Evolutionary conservation across 2,329 filamentous ascomycete species (phyloP).

Genomic region (Fusarium miscanthi): DNA sequence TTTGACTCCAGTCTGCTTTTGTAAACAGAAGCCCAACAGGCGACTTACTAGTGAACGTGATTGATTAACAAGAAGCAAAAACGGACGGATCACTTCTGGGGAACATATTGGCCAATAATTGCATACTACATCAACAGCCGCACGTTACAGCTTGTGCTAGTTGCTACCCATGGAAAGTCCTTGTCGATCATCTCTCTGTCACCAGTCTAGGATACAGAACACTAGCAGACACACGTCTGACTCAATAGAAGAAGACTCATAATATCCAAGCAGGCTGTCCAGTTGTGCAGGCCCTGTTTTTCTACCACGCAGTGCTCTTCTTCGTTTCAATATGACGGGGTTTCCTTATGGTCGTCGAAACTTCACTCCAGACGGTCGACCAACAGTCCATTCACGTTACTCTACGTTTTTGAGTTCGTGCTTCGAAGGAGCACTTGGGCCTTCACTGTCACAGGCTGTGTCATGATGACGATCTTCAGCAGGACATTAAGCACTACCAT

Average conservation of each 20-base stretch:
- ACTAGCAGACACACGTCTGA: not conserved
- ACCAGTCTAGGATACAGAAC: not conserved
- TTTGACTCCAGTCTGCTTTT: not conserved
- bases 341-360: not conserved
- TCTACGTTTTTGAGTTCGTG: conserved; percentile 1
- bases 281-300: not conserved
- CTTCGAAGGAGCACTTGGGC: not conserved
- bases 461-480: conserved; percentile 12
- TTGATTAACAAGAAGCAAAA: not conserved
- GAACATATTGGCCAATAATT: conserved; percentile 10
- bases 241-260: not conserved
- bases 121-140: conserved; percentile 24
- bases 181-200: conserved; percentile 35
- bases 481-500: not conserved
- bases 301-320: not conserved
- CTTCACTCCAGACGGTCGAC: not conserved
- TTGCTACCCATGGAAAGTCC: conserved; percentile 26
- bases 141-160: conserved; percentile 28
- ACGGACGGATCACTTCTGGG: conserved; percentile 8
- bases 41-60: conserved; percentile 5
- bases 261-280: not conserved
- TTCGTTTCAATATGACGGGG: not conserved
- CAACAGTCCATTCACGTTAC: not conserved
- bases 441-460: not conserved
- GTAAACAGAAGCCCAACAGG: not conserved